phyloP scores from a whole-genome alignment of 2,329 filamentous ascomycete genomes.

The Myriangium duriaei region DNA sequence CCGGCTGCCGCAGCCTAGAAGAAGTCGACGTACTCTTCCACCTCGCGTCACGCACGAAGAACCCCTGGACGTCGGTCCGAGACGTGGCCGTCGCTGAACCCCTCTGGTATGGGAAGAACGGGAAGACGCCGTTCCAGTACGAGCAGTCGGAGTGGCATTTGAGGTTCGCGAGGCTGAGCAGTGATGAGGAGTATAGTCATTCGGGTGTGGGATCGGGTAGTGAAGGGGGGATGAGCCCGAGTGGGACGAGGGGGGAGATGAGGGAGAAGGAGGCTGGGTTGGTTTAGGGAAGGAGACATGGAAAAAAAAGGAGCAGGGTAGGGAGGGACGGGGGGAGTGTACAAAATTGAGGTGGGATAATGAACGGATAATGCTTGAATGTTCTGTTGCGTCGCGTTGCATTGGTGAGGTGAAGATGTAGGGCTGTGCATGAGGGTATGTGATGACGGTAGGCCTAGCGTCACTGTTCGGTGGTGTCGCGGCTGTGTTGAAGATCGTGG shows the following conservation, averaged over 20 bases:
- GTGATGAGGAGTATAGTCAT: conserved; percentile 21
- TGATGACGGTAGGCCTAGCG: too few species aligned
- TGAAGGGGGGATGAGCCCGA: conserved; percentile 4
- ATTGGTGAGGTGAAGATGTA: too few species aligned
- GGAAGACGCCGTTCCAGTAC: conserved; percentile 41
- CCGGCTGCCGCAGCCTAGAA: conserved; percentile 27
- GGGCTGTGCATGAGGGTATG: too few species aligned
- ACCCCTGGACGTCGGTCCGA: conserved; percentile 37
- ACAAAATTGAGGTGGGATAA: background rate
- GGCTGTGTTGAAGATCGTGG: too few species aligned
- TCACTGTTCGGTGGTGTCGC: too few species aligned
- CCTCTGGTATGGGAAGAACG: conserved; percentile 44
- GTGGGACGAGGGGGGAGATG: background rate
- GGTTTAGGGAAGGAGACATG: background rate
- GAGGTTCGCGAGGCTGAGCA: conserved; percentile 11
- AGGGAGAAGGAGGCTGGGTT: background rate
- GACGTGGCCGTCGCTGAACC: conserved; percentile 39
- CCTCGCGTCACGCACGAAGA: conserved; percentile 30
- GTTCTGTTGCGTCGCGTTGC: too few species aligned
- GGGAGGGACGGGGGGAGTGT: background rate
- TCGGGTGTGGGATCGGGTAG: conserved; percentile 23
- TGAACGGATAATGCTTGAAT: too few species aligned
- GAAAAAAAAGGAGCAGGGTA: background rate
- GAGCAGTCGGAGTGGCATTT: conserved; percentile 25
- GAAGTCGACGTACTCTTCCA: conserved; percentile 59